Evolutionary conservation across 805 yeast species (phyloP).

Genomic region (Starmerella powellii): DNA sequence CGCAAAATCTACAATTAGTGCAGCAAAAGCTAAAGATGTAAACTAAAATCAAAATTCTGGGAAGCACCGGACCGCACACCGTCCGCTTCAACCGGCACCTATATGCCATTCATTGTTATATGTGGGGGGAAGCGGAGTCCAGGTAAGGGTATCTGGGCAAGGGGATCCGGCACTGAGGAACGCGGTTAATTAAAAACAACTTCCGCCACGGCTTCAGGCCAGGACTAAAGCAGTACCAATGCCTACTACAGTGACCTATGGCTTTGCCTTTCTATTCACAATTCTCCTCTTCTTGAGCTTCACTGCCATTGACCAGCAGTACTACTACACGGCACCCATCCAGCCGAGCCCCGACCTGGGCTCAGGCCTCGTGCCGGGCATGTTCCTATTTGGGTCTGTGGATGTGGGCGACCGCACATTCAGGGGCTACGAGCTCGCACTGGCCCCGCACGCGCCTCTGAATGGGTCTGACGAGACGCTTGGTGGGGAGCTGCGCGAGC

Average conservation of each 20-base stretch:
- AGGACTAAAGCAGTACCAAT: too few relatives aligned
- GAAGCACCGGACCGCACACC: too few relatives aligned
- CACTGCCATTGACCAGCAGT: conserved; percentile 5
- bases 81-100: too few relatives aligned
- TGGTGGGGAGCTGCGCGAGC: not conserved
- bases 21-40: too few relatives aligned
- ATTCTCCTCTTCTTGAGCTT: conserved; percentile 8
- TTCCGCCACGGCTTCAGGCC: too few relatives aligned
- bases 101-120: too few relatives aligned
- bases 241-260: not conserved
- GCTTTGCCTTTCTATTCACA: not conserved
- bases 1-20: too few relatives aligned
- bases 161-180: too few relatives aligned
- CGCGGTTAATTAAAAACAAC: too few relatives aligned
- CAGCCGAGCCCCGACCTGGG: conserved; percentile 4
- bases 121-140: too few relatives aligned
- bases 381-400: conserved; percentile 7
- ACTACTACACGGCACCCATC: conserved; percentile 1
- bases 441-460: conserved; percentile 10
- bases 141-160: too few relatives aligned
- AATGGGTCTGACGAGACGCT: conserved; percentile 1
- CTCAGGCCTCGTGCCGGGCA: conserved; percentile 5
- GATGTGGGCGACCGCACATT: not conserved
- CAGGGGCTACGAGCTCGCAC: conserved; percentile 10
- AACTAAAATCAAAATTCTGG: too few relatives aligned